phyloP scores from a whole-genome alignment of 352 stramenopile genomes.

The Phytophthora pluvialis region DNA sequence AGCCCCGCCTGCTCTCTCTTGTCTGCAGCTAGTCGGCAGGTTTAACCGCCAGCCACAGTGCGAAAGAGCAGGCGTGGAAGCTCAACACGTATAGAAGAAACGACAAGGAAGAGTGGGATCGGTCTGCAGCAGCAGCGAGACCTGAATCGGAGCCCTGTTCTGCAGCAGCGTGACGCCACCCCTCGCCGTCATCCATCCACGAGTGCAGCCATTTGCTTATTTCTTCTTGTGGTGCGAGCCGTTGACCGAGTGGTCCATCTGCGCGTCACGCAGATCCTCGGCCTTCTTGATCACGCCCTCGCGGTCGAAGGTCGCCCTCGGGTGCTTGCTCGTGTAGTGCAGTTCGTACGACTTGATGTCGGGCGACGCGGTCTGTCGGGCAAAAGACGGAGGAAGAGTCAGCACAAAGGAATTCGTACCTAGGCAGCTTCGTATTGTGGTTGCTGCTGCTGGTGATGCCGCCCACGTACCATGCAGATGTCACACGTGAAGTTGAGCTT shows the following conservation, averaged over 20 bases:
- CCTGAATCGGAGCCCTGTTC: neutral
- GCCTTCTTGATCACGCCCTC: slow-evolving; percentile 55
- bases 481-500: slow-evolving; percentile 79
- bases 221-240: slow-evolving; percentile 67
- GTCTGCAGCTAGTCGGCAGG: neutral
- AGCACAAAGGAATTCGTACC: neutral
- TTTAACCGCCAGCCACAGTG: neutral
- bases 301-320: slow-evolving; percentile 58
- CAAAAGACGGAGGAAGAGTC: slow-evolving; percentile 5
- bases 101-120: neutral
- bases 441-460: neutral
- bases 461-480: slow-evolving; percentile 64
- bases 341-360: slow-evolving; percentile 71
- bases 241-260: slow-evolving; percentile 36
- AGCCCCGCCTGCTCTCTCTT: slow-evolving; percentile 5
- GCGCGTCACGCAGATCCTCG: slow-evolving; percentile 51
- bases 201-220: slow-evolving; percentile 24
- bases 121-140: neutral
- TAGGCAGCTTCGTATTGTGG: neutral
- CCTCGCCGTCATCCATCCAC: slow-evolving; percentile 14
- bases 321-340: slow-evolving; percentile 70
- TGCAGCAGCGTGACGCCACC: neutral
- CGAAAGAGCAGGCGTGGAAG: slow-evolving; percentile 8
- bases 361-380: slow-evolving; percentile 51
- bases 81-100: slow-evolving; percentile 26